Evolutionary conservation across 2,329 filamentous ascomycete genomes (phyloP).

Genomic region (Arthrobotrys sinensis): DNA sequence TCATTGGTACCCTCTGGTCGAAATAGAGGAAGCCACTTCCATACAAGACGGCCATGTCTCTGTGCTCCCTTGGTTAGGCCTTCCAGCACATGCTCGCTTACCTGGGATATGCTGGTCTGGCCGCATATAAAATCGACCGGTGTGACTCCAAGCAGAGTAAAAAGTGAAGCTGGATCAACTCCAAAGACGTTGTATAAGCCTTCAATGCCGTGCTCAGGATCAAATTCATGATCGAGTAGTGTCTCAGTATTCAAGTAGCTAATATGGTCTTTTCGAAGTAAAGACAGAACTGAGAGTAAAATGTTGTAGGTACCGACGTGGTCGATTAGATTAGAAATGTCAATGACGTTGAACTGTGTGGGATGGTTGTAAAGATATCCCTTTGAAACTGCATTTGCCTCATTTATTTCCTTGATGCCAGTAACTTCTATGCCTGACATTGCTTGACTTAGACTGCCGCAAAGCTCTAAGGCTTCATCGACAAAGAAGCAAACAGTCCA

Average conservation of each 20-base stretch:
- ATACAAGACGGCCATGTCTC: constrained; percentile 33
- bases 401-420: constrained; percentile 9
- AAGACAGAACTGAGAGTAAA: constrained; percentile 70
- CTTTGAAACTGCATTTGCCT: constrained; percentile 23
- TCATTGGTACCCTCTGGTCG: neutral
- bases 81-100: constrained; percentile 64
- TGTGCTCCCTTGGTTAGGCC: neutral
- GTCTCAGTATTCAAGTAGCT: constrained; percentile 72
- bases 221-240: constrained; percentile 66
- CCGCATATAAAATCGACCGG: constrained; percentile 66
- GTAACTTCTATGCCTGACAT: neutral
- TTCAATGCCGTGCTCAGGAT: constrained; percentile 62
- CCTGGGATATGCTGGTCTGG: constrained; percentile 48
- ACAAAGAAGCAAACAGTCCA: constrained; percentile 36
- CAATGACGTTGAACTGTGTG: constrained; percentile 72
- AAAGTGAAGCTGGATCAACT: constrained; percentile 70
- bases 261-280: constrained; percentile 69
- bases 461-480: constrained; percentile 50
- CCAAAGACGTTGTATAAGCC: constrained; percentile 69
- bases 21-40: constrained; percentile 33
- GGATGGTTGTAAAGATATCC: constrained; percentile 65
- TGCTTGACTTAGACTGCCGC: constrained; percentile 4
- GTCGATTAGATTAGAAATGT: constrained; percentile 72
- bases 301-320: constrained; percentile 70
- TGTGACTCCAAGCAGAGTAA: constrained; percentile 71